Evolutionary conservation across 2,329 filamentous ascomycete species (phyloP), one percentile per base, ranked within the genome.

Genomic region (Colletotrichum siamense): DNA sequence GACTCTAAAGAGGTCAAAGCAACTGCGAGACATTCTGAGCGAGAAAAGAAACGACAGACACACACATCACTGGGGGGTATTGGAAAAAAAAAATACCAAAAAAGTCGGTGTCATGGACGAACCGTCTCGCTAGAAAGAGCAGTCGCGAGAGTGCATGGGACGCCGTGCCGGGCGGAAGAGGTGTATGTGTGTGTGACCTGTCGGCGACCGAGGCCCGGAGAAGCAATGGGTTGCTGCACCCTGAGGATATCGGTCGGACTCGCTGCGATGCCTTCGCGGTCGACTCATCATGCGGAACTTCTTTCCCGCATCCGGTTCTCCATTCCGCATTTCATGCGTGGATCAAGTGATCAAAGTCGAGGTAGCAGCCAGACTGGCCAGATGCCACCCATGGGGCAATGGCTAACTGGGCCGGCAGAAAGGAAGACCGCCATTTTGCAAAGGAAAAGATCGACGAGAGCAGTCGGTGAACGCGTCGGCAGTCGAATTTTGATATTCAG

Each of bases 401-500:
- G 62, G 34, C 62, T 64, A 44, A 64, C n/a, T 15, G 22, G 22
- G 18, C 55, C 30, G 59, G 69, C 36, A 44, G 18, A 68, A 68
- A 59, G 64, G 26, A 49, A 61, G 24, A 28, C 28, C 24, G 34
- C n/a, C 8, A 10, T 36, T 44, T 59, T 18, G 13, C 44, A 22
- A 36, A 15, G n/a, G 57, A n/a, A 34, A 59, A 12, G 73, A 76
- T 73, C 44, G 64, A 36, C 74, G 13, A 36, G 44, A 68, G 18
- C 9, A 57, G 30, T 69, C 55, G 44, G 26, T 44, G 69, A 61
- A 36, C 62, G 44, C 22, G 59, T 69, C 44, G 34, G 34, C 28
- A 71, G 18, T 59, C 64, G 73, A 61, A 65, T 65, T 73, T 69
- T 22, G 73, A 76, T 73, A 65, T 61, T 69, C 71, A 61, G 49